A percentile compares a stretch with the other conserved stretches of the same genome.
Evolutionary conservation across 371 early-diverging fungal genomes (phyloP).

Genomic region (Vairimorpha necatrix): DNA sequence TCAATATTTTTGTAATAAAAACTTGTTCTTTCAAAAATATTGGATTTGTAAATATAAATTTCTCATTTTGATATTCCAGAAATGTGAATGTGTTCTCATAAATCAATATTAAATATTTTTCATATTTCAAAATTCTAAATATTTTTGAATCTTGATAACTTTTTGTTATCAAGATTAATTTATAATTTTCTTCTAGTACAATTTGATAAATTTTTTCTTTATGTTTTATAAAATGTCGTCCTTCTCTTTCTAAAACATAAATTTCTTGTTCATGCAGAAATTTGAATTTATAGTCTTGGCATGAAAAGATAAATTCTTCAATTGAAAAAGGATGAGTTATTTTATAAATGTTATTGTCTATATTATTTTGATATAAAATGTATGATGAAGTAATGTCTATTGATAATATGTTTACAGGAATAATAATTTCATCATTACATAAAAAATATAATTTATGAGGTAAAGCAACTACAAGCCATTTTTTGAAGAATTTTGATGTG

Average conservation of each 20-base stretch:
- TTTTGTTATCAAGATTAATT: background rate
- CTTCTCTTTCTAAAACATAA: background rate
- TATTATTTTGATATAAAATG: conserved; percentile 12
- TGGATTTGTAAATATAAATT: background rate
- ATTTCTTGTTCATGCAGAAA: background rate
- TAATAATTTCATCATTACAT: conserved; percentile 16
- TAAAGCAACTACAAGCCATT: conserved; percentile 31
- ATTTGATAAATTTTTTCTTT: background rate
- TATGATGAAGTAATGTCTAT: background rate
- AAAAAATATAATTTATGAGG: conserved; percentile 12
- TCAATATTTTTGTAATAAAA: background rate
- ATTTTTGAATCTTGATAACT: background rate
- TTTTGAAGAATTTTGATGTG: background rate
- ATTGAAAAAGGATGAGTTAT: conserved; percentile 11
- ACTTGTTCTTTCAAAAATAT: background rate
- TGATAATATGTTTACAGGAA: background rate
- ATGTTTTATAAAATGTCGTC: background rate
- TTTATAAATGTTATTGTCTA: conserved; percentile 11
- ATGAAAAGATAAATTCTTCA: conserved; percentile 23
- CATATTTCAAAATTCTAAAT: background rate
- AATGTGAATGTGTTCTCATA: background rate
- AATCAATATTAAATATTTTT: background rate
- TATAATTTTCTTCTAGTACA: background rate
- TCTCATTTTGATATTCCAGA: background rate
- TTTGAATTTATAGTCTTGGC: background rate